Evolutionary conservation across 192 early-diverging fungal genomes (phyloP).

Genomic region (Backusella mclennaniae): DNA sequence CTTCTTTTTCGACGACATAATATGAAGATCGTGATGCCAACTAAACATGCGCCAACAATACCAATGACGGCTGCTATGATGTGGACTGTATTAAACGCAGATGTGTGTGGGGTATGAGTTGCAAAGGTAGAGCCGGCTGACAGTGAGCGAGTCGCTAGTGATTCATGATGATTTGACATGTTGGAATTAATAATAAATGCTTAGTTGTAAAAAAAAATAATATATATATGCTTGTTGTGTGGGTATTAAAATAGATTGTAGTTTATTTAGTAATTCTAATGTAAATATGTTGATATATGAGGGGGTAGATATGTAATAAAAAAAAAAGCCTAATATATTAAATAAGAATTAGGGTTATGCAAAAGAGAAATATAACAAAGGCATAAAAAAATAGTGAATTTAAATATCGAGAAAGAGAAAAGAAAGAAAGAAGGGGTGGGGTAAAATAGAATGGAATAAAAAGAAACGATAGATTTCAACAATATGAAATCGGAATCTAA

Average conservation of each 20-base stretch:
- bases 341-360: not conserved
- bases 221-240: not conserved
- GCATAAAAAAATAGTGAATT: not conserved
- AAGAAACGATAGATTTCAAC: not conserved
- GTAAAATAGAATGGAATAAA: not conserved
- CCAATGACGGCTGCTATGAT: constrained; percentile 17
- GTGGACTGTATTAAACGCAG: constrained; percentile 6
- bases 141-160: not conserved
- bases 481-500: constrained; percentile 8
- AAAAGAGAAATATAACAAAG: not conserved
- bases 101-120: constrained; percentile 2
- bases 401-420: not conserved
- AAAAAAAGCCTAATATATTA: not conserved
- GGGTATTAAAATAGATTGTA: not conserved
- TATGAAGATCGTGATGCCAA: constrained; percentile 2
- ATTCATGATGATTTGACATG: not conserved
- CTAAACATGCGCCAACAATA: not conserved
- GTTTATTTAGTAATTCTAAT: not conserved
- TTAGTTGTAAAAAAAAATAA: not conserved
- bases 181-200: not conserved
- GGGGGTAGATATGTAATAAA: not conserved
- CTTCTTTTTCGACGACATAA: not conserved
- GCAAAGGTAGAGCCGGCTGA: not conserved
- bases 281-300: not conserved
- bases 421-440: not conserved